These are phyloP conservation scores for Paulownia fortunei DNA, from an alignment of 257 asterid species.

Conservation along the genomic window DNA sequence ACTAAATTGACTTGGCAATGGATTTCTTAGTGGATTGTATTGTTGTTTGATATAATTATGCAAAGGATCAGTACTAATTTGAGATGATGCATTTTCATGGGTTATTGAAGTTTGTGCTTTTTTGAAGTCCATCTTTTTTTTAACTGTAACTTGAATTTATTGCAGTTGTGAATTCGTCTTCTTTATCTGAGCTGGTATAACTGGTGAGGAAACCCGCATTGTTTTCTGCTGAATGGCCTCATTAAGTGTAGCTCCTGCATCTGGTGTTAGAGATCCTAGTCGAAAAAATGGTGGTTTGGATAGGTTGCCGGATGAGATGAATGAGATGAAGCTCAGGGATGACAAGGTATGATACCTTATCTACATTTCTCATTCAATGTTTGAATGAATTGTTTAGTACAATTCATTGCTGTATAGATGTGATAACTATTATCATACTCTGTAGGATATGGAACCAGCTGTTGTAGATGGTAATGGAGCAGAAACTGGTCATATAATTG, in stretches of 20 bases:
- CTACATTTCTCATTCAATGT: not conserved
- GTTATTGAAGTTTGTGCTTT: not conserved
- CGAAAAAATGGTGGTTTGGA: conserved; percentile 44
- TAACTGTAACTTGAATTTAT: conserved; percentile 23
- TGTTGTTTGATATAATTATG: not conserved
- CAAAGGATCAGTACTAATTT: not conserved
- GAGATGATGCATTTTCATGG: not conserved
- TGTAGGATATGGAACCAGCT: conserved; percentile 81
- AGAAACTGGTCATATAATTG: conserved; percentile 85
- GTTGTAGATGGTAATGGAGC: conserved; percentile 79
- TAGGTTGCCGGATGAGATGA: conserved; percentile 63
- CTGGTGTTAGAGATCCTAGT: conserved; percentile 53
- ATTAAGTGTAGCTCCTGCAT: conserved; percentile 43
- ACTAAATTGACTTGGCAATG: not conserved
- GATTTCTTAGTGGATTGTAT: not conserved
- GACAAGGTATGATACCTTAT: conserved; percentile 50
- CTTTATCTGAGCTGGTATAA: conserved; percentile 17
- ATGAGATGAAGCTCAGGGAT: conserved; percentile 66
- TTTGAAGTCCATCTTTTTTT: not conserved
- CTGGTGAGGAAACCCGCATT: conserved; percentile 21
- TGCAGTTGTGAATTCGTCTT: conserved; percentile 41
- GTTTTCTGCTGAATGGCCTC: conserved; percentile 42
- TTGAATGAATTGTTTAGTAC: not conserved
- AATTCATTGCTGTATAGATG: not conserved
- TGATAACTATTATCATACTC: conserved; percentile 14